Evolutionary conservation across 2,329 filamentous ascomycete species (phyloP).

Genomic region (Ascochyta fabae): DNA sequence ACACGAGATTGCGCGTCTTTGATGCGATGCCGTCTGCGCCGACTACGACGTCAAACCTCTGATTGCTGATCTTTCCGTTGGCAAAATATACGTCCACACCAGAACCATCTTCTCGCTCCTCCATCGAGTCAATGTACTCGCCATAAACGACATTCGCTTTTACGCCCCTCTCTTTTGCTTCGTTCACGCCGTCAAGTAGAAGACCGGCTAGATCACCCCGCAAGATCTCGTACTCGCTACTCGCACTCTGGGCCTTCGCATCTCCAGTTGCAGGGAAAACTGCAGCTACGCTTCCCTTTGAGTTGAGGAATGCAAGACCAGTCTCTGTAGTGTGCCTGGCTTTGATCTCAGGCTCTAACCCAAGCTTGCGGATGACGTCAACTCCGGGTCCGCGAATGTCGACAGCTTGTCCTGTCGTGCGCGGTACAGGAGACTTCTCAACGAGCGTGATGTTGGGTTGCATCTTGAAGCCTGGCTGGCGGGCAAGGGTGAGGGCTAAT

Average conservation of each 20-base stretch:
- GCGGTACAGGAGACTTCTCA: slow-evolving; percentile 50
- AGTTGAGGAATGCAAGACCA: slow-evolving; percentile 49
- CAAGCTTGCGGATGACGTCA: slow-evolving; percentile 51
- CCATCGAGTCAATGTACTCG: slow-evolving; percentile 27
- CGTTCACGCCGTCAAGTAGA: slow-evolving; percentile 32
- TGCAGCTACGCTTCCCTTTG: slow-evolving; percentile 24
- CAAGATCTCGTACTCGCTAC: slow-evolving; percentile 44
- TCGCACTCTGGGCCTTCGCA: slow-evolving; percentile 23
- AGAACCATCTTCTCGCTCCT: slow-evolving; percentile 25
- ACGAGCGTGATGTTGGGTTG: slow-evolving; percentile 52
- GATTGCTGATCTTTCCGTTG: slow-evolving; percentile 23
- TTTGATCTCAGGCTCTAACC: slow-evolving; percentile 48
- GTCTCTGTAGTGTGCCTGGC: slow-evolving; percentile 48
- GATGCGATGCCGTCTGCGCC: slow-evolving; percentile 40
- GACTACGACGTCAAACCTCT: slow-evolving; percentile 39
- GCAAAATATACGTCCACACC: slow-evolving; percentile 33
- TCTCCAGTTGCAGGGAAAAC: slow-evolving; percentile 34
- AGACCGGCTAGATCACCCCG: slow-evolving; percentile 44
- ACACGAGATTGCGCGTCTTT: slow-evolving; percentile 31
- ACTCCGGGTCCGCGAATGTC: slow-evolving; percentile 55
- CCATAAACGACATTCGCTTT: slow-evolving; percentile 30
- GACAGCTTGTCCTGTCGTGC: slow-evolving; percentile 53
- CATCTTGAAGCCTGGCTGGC: slow-evolving; percentile 30
- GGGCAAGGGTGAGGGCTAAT: slow-evolving; percentile 45
- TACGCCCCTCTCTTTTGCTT: slow-evolving; percentile 22